A percentile compares a stretch with the other conserved stretches of the same genome.
phyloP scores from a whole-genome alignment of 1,139 yeast genomes.

The Suhomyces coccinellae region DNA sequence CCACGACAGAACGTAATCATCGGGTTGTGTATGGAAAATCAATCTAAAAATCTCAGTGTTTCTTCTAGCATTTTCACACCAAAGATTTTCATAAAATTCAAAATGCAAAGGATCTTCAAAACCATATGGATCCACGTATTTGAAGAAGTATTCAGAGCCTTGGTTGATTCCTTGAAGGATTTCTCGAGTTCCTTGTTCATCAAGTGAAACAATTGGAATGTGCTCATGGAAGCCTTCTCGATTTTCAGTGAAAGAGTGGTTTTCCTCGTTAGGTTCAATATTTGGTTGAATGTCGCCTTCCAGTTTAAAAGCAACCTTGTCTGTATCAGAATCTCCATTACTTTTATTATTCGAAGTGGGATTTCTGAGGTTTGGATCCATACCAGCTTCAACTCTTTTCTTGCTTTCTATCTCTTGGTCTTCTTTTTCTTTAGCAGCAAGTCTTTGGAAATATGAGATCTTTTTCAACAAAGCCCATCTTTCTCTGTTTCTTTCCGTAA shows the following conservation, averaged over 20 bases:
- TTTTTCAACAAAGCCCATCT: slow-evolving; percentile 71
- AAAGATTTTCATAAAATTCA: slow-evolving; percentile 80
- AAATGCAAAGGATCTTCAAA: slow-evolving; percentile 84
- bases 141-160: slow-evolving; percentile 33
- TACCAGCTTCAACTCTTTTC: slow-evolving; percentile 37
- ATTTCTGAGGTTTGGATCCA: slow-evolving; percentile 20
- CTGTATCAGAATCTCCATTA: slow-evolving; percentile 10
- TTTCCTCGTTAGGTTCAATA: slow-evolving; percentile 4
- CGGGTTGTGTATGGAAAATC: slow-evolving; percentile 95
- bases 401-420: slow-evolving; percentile 34
- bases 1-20: slow-evolving; percentile 86
- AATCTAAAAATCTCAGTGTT: slow-evolving; percentile 80
- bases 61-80: slow-evolving; percentile 82
- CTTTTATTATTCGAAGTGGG: slow-evolving; percentile 1
- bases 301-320: slow-evolving; percentile 20
- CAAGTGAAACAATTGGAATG: slow-evolving; percentile 49
- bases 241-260: slow-evolving; percentile 4
- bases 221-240: slow-evolving; percentile 14
- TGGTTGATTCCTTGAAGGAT: slow-evolving; percentile 41
- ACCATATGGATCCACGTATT: slow-evolving; percentile 79
- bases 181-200: slow-evolving; percentile 47
- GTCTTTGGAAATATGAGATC: slow-evolving; percentile 64
- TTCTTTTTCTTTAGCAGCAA: slow-evolving; percentile 47
- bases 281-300: slow-evolving; percentile 12
- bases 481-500: slow-evolving; percentile 52